These are phyloP conservation scores for Phytophthora foliorum DNA, from an alignment of 352 stramenopile genomes.

Conservation along the genomic window DNA sequence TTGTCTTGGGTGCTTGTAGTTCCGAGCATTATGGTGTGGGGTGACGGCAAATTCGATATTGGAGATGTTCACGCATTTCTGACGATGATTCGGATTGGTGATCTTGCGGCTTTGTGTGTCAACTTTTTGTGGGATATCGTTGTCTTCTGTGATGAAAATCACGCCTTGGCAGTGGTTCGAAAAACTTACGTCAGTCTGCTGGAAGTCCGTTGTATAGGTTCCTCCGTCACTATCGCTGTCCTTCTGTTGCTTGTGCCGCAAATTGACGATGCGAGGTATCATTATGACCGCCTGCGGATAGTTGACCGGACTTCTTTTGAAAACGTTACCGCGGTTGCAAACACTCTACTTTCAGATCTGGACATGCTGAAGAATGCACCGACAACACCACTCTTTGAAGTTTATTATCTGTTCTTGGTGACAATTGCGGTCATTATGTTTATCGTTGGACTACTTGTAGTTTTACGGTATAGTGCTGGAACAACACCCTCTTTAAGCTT, in stretches of 20 bases:
- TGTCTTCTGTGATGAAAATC: constrained; percentile 37
- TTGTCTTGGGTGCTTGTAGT: constrained; percentile 65
- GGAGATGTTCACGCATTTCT: constrained; percentile 41
- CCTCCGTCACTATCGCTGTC: constrained; percentile 13
- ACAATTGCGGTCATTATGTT: constrained; percentile 29
- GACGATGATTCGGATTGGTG: constrained; percentile 47
- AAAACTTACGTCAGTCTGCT: constrained; percentile 44
- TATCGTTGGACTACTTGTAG: constrained; percentile 23
- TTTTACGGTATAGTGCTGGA: constrained; percentile 30
- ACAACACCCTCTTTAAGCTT: constrained; percentile 14
- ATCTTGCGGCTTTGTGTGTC: constrained; percentile 46
- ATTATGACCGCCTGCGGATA: constrained; percentile 27
- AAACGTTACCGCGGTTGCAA: constrained; percentile 30
- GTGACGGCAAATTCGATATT: constrained; percentile 36
- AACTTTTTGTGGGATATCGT: constrained; percentile 50
- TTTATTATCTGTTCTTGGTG: constrained; percentile 34
- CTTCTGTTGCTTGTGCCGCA: constrained; percentile 2
- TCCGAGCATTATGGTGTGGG: constrained; percentile 41
- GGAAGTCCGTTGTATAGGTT: constrained; percentile 43
- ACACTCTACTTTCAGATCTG: constrained; percentile 35
- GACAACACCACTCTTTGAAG: constrained; percentile 4
- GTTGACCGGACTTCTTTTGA: constrained; percentile 33
- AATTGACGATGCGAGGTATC: constrained; percentile 14
- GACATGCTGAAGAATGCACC: constrained; percentile 25
- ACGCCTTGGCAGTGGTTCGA: constrained; percentile 33